phyloP scores from a whole-genome alignment of 2,329 filamentous ascomycete genomes.

The Mycogone perniciosa region DNA sequence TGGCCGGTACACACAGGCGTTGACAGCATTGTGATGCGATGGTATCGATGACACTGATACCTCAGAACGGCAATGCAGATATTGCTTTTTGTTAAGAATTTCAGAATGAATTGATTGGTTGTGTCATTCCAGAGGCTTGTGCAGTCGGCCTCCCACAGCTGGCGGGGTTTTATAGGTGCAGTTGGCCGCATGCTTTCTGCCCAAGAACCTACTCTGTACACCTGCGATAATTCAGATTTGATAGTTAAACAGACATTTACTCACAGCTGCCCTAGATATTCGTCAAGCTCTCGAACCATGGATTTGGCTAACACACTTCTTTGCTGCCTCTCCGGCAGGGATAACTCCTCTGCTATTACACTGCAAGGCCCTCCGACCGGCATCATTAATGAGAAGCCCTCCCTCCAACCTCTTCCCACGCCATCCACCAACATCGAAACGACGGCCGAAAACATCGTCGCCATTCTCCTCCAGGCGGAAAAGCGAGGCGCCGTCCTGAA shows the following conservation, averaged over 20 bases:
- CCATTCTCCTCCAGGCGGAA: not conserved
- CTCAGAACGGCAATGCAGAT: too few species aligned
- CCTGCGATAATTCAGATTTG: too few species aligned
- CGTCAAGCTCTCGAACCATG: too few species aligned
- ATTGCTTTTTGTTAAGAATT: too few species aligned
- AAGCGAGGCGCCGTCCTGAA: not conserved
- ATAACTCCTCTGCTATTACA: not conserved
- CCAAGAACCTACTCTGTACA: too few species aligned
- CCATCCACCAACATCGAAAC: not conserved
- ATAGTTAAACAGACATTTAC: too few species aligned
- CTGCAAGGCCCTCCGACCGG: not conserved
- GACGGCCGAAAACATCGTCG: not conserved
- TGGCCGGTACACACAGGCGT: not conserved
- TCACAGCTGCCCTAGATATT: too few species aligned
- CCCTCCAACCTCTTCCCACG: not conserved
- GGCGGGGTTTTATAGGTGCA: too few species aligned
- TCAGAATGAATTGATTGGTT: not conserved
- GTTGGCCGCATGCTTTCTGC: too few species aligned
- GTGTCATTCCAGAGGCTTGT: too few species aligned
- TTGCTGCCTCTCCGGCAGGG: not conserved
- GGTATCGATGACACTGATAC: too few species aligned
- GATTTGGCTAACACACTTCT: not conserved
- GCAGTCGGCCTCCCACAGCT: too few species aligned
- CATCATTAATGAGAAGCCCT: conserved; percentile 1
- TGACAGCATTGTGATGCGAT: not conserved